These are phyloP conservation scores for Trichoderma endophyticum DNA, from an alignment of 2,329 filamentous ascomycete species.

Conservation along the genomic window DNA sequence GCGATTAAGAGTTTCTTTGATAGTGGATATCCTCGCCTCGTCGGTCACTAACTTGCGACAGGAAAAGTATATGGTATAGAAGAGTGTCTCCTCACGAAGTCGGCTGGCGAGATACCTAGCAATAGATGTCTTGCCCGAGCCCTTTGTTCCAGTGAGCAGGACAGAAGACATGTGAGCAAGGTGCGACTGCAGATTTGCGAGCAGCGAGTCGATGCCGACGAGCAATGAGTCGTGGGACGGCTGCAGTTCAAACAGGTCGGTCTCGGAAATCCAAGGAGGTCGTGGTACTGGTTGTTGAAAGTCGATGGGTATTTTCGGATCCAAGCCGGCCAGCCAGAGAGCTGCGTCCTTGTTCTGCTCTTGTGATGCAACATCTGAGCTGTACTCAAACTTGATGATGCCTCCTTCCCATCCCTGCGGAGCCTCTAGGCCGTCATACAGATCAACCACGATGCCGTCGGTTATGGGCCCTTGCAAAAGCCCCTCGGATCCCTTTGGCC, in stretches of 20 bases:
- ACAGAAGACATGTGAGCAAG: constrained; percentile 85
- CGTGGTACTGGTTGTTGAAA: constrained; percentile 70
- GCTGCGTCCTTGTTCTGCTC: constrained; percentile 47
- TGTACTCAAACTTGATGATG: constrained; percentile 69
- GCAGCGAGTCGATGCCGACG: constrained; percentile 78
- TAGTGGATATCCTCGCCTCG: constrained; percentile 81
- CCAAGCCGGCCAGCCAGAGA: constrained; percentile 74
- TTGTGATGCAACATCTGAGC: constrained; percentile 31
- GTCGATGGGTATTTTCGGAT: constrained; percentile 69
- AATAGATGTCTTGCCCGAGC: constrained; percentile 84
- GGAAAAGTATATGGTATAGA: constrained; percentile 80
- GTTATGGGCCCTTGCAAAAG: constrained; percentile 82
- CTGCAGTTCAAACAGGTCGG: constrained; percentile 49
- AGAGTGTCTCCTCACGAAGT: constrained; percentile 69
- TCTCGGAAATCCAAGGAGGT: constrained; percentile 53
- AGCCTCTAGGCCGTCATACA: constrained; percentile 51
- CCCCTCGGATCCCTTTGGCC: constrained; percentile 51
- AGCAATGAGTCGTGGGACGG: constrained; percentile 58
- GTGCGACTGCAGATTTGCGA: constrained; percentile 70
- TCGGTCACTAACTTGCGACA: constrained; percentile 87
- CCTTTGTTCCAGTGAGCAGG: constrained; percentile 81
- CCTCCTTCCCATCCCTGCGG: constrained; percentile 76
- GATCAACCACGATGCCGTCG: constrained; percentile 75
- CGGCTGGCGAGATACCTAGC: constrained; percentile 71
- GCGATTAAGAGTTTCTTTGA: constrained; percentile 83